Evolutionary conservation across 345 rosid species (phyloP).

Genomic region (Salix dunnii): DNA sequence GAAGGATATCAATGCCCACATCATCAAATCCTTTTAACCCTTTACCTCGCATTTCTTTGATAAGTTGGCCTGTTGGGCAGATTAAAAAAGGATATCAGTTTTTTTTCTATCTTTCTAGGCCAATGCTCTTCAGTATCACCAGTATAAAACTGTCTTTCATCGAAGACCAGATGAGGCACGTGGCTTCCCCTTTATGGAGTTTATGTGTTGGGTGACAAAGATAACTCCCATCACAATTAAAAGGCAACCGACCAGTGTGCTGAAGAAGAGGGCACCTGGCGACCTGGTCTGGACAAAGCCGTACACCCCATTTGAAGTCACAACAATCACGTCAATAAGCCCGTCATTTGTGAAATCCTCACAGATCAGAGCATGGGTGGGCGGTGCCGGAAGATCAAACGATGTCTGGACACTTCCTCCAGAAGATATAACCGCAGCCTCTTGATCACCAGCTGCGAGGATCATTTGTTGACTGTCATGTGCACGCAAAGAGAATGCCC

Average conservation of each 20-base stretch:
- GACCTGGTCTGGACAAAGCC: conserved; percentile 96
- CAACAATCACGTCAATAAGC: conserved; percentile 76
- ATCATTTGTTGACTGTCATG: conserved; percentile 84
- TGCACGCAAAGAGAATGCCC: conserved; percentile 60
- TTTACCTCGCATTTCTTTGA: background rate
- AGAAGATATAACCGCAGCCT: conserved; percentile 74
- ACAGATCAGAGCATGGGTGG: conserved; percentile 70
- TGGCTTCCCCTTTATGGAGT: conserved; percentile 72
- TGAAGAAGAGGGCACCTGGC: conserved; percentile 98
- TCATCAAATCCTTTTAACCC: background rate
- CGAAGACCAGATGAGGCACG: conserved; percentile 55
- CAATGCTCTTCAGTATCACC: too few relatives aligned
- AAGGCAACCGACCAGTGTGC: conserved; percentile 93
- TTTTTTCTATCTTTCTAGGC: background rate
- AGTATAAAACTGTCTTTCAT: conserved; percentile 5
- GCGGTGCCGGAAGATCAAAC: conserved; percentile 77
- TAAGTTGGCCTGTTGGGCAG: background rate
- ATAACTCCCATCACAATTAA: conserved; percentile 89
- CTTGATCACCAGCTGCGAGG: conserved; percentile 95
- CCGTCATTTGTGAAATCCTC: conserved; percentile 95
- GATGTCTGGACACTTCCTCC: conserved; percentile 76
- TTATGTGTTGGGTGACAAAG: conserved; percentile 80
- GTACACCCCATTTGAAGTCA: conserved; percentile 83
- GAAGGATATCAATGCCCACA: background rate
- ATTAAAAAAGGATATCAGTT: background rate